Conservation (phyloP, 1,139 yeast species). For the Scheffersomyces parashehatae region DNA sequence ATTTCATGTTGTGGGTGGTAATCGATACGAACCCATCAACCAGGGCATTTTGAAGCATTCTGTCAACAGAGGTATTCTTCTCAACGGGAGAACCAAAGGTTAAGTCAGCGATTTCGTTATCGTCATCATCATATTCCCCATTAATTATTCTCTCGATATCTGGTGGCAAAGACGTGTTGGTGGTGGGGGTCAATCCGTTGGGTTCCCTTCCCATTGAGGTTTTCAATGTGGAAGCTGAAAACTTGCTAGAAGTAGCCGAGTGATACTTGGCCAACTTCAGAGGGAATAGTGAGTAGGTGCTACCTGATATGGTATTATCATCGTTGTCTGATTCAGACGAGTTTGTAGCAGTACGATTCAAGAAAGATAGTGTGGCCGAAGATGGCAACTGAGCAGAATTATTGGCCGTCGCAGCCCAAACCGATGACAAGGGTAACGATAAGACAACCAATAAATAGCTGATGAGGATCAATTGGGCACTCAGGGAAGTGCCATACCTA, state of each 20-base stretch:
- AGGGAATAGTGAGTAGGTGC: constrained; percentile 2
- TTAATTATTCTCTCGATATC: constrained; percentile 7
- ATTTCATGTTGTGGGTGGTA: constrained; percentile 7
- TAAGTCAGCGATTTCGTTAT: not conserved
- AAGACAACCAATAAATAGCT: constrained; percentile 46
- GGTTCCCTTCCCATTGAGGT: constrained; percentile 9
- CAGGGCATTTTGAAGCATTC: constrained; percentile 4
- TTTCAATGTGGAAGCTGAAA: not conserved
- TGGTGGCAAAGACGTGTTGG: constrained; percentile 6
- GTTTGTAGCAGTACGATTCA: constrained; percentile 13
- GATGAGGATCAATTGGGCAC: constrained; percentile 20
- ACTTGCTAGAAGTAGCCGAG: not conserved
- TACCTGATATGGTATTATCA: constrained; percentile 7
- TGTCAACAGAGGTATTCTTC: constrained; percentile 7
- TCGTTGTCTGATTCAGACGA: constrained; percentile 1
- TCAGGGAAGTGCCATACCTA: constrained; percentile 11
- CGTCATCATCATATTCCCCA: constrained; percentile 1
- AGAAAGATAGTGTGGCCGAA: constrained; percentile 18
- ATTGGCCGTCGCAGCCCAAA: constrained; percentile 80
- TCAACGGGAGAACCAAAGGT: constrained; percentile 5
- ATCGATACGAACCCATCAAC: constrained; percentile 7
- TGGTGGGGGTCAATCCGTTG: constrained; percentile 1
- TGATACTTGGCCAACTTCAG: not conserved
- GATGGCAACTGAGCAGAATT: constrained; percentile 33
- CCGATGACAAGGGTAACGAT: constrained; percentile 77